A percentile compares a stretch with the other conserved stretches of the same genome.
Evolutionary conservation across 2,329 filamentous ascomycete genomes (phyloP).

Genomic region (Botrytis deweyae): DNA sequence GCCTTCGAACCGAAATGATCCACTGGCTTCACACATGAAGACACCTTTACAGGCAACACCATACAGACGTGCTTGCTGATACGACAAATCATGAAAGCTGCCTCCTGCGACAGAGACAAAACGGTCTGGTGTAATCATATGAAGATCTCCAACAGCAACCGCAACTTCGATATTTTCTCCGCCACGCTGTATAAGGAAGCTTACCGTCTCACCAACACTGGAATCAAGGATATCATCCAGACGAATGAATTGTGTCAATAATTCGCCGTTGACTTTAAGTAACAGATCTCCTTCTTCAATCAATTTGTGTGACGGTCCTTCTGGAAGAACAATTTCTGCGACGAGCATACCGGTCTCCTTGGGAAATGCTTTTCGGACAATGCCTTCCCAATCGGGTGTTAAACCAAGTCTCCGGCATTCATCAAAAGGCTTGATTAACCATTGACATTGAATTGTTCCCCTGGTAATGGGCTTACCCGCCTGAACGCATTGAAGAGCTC

Average conservation of each 20-base stretch:
- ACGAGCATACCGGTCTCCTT: slow-evolving; percentile 96
- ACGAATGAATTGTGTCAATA: slow-evolving; percentile 88
- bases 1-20: slow-evolving; percentile 92
- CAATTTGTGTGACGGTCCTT: slow-evolving; percentile 82
- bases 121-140: slow-evolving; percentile 91
- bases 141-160: slow-evolving; percentile 82
- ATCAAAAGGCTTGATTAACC: slow-evolving; percentile 94
- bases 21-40: slow-evolving; percentile 90
- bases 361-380: slow-evolving; percentile 78
- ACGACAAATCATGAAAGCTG: slow-evolving; percentile 94
- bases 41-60: slow-evolving; percentile 90
- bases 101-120: slow-evolving; percentile 93
- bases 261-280: slow-evolving; percentile 87
- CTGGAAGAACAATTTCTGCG: slow-evolving; percentile 88
- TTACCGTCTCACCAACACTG: slow-evolving; percentile 75
- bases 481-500: slow-evolving; percentile 84
- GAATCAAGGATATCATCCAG: slow-evolving; percentile 91
- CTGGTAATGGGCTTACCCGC: slow-evolving; percentile 73
- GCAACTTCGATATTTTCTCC: slow-evolving; percentile 81
- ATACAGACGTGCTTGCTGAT: slow-evolving; percentile 95
- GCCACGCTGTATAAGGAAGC: slow-evolving; percentile 81
- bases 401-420: slow-evolving; percentile 90
- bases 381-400: slow-evolving; percentile 80
- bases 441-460: slow-evolving; percentile 97
- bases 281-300: slow-evolving; percentile 93